phyloP scores from a whole-genome alignment of 148 eudicot genomes.

The Amaranthus hypochondriacus region DNA sequence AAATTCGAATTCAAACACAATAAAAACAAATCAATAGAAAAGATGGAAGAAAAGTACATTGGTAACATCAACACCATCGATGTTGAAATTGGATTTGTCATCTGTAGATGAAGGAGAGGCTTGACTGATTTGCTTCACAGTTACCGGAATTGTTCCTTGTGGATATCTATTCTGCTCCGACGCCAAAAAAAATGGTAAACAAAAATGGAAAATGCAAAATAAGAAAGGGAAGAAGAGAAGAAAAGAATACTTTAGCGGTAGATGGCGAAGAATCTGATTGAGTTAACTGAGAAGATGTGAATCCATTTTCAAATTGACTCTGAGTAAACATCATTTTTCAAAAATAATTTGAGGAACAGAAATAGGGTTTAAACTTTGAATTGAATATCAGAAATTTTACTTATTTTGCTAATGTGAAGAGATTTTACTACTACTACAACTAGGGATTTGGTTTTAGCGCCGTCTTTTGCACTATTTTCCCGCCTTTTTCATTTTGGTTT shows the following conservation, averaged over 20 bases:
- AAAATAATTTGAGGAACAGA: not conserved
- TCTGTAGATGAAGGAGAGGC: constrained; percentile 48
- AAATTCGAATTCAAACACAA: not conserved
- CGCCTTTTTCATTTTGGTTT: constrained; percentile 13
- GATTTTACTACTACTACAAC: not conserved
- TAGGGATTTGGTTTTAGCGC: constrained; percentile 35
- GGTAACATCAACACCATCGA: constrained; percentile 64
- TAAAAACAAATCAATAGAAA: not conserved
- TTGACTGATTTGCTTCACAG: constrained; percentile 81
- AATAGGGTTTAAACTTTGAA: not conserved
- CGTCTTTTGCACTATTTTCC: constrained; percentile 27
- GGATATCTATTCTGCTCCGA: constrained; percentile 49
- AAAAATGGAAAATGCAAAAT: not conserved
- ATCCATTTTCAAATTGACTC: constrained; percentile 59
- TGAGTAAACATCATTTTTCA: constrained; percentile 37
- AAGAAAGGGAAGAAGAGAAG: not conserved
- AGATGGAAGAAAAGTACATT: constrained; percentile 32
- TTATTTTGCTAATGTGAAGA: not conserved
- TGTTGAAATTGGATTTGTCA: constrained; percentile 51
- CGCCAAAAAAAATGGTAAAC: not conserved
- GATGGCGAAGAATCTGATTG: constrained; percentile 41
- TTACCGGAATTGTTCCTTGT: constrained; percentile 54
- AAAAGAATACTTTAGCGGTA: constrained; percentile 41
- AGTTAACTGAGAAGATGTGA: constrained; percentile 54
- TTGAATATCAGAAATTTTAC: not conserved